phyloP scores from a whole-genome alignment of 352 stramenopile species.

The Phytopythium mirpurense region DNA sequence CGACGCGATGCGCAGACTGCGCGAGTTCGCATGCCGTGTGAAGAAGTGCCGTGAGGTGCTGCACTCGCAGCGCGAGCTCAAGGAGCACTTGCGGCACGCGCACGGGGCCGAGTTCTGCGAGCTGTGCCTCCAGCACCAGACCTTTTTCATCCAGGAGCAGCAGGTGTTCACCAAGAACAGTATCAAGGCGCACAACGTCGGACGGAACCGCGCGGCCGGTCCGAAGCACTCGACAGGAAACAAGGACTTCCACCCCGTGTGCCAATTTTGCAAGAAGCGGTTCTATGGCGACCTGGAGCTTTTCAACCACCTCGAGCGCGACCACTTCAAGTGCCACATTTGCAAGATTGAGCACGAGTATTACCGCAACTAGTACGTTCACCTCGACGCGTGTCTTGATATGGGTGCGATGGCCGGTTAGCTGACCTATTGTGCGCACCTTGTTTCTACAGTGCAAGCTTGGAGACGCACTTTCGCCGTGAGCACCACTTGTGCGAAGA shows the following conservation, averaged over 20 bases:
- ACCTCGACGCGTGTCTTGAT: not conserved
- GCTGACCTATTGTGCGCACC: constrained; percentile 2
- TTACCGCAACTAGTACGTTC: constrained; percentile 86
- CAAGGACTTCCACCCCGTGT: constrained; percentile 85
- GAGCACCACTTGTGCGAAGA: constrained; percentile 88
- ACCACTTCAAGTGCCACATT: constrained; percentile 90
- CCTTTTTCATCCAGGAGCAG: constrained; percentile 80
- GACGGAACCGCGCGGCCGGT: constrained; percentile 30
- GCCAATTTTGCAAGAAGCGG: constrained; percentile 83
- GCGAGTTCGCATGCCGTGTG: constrained; percentile 57
- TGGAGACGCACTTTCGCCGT: constrained; percentile 80
- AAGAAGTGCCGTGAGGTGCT: constrained; percentile 55
- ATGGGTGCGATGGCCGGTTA: not conserved
- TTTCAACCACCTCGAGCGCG: constrained; percentile 83
- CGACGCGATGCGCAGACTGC: constrained; percentile 40
- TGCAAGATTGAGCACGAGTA: constrained; percentile 87
- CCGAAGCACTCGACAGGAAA: constrained; percentile 45
- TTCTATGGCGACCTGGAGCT: constrained; percentile 86
- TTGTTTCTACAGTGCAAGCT: constrained; percentile 38
- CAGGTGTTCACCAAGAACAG: constrained; percentile 71
- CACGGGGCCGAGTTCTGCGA: constrained; percentile 77
- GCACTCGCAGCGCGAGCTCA: constrained; percentile 48
- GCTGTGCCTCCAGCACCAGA: constrained; percentile 65
- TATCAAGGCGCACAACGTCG: constrained; percentile 63
- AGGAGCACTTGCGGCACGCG: constrained; percentile 61